These are phyloP conservation scores for Cardamine resedifolia DNA, from an alignment of 345 rosid species.

Conservation along the genomic window DNA sequence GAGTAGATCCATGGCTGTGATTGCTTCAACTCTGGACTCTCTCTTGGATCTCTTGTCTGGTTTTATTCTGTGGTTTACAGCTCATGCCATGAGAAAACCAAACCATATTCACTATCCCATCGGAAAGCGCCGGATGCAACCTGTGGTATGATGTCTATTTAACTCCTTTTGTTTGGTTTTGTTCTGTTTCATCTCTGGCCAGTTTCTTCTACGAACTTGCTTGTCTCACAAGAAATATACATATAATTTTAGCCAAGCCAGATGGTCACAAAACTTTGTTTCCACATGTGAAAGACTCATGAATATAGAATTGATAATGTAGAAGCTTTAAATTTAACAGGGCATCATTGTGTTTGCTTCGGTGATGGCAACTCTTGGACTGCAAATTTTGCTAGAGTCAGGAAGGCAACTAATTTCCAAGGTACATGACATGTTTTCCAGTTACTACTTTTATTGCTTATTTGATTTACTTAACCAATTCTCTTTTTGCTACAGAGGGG, in stretches of 20 bases:
- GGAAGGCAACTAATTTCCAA: slow-evolving; percentile 46
- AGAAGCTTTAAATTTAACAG: slow-evolving; percentile 28
- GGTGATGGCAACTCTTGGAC: slow-evolving; percentile 67
- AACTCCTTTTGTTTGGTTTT: neutral
- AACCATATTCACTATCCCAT: slow-evolving; percentile 72
- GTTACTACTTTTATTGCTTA: neutral
- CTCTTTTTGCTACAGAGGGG: slow-evolving; percentile 34
- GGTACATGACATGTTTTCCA: slow-evolving; percentile 30
- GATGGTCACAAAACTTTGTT: neutral
- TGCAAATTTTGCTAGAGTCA: slow-evolving; percentile 58
- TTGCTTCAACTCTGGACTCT: slow-evolving; percentile 90
- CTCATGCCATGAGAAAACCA: slow-evolving; percentile 79
- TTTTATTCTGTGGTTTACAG: slow-evolving; percentile 85
- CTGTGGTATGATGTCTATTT: slow-evolving; percentile 53
- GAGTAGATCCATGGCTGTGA: slow-evolving; percentile 80
- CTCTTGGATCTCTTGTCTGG: slow-evolving; percentile 84
- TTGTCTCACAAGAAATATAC: slow-evolving; percentile 21
- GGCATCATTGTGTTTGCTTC: slow-evolving; percentile 69
- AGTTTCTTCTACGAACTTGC: neutral
- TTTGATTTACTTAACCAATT: neutral
- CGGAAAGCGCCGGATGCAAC: slow-evolving; percentile 88
- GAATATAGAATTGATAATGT: neutral
- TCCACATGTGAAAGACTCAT: neutral
- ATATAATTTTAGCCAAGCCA: neutral
- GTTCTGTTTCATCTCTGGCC: neutral